Evolutionary conservation across 176 grass and related monocot species (phyloP).

Genomic region (Olyra latifolia): DNA sequence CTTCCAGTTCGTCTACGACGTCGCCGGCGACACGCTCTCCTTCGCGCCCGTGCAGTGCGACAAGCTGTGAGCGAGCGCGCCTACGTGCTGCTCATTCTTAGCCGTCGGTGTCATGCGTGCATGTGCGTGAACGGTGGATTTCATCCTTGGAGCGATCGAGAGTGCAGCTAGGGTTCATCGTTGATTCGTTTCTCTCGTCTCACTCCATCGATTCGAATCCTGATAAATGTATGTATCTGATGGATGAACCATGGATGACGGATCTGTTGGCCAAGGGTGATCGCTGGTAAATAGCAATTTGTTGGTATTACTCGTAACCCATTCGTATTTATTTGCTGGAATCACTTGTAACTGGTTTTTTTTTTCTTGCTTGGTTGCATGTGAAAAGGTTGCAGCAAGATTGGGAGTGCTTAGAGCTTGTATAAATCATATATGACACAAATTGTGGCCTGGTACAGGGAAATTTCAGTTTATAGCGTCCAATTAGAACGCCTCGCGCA

Average conservation of each 20-base stretch:
- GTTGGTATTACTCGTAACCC: background rate
- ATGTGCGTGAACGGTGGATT: background rate
- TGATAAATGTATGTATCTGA: background rate
- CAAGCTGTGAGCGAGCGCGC: slow-evolving; percentile 38
- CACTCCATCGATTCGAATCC: background rate
- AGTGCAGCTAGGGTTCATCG: too few species aligned
- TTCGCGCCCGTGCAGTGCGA: slow-evolving; percentile 66
- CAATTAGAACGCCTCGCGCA: too few species aligned
- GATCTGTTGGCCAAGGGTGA: slow-evolving; percentile 9
- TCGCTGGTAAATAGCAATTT: background rate
- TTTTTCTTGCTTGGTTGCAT: too few species aligned
- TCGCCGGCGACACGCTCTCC: slow-evolving; percentile 44
- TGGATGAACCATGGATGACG: background rate
- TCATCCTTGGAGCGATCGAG: background rate
- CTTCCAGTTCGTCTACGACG: slow-evolving; percentile 83
- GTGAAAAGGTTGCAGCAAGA: too few species aligned
- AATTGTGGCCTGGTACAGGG: too few species aligned
- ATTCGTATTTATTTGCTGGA: background rate
- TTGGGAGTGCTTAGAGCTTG: too few species aligned
- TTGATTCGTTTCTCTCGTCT: background rate
- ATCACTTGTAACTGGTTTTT: too few species aligned
- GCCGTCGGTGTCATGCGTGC: background rate
- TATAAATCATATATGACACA: too few species aligned
- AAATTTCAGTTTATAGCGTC: too few species aligned
- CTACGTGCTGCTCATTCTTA: background rate